phyloP scores from a whole-genome alignment of 1,284 basidiomycete genomes.

The Cutaneotrichosporon spelunceum region DNA sequence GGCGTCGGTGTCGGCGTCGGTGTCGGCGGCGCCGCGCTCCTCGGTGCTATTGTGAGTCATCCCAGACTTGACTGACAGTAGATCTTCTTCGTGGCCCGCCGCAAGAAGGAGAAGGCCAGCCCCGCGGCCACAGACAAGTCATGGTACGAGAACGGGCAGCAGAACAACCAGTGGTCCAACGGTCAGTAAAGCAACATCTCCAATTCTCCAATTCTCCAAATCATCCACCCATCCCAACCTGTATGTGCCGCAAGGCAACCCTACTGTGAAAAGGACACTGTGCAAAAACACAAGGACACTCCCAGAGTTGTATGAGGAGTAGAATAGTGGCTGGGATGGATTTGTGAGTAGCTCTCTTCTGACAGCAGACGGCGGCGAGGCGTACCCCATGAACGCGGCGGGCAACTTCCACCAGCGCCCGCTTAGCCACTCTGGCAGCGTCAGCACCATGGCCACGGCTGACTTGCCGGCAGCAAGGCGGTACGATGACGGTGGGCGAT shows the following conservation, averaged over 20 bases:
- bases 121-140: conserved; percentile 7
- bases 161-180: conserved; percentile 12
- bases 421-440: conserved; percentile 1
- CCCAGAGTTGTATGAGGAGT: neutral
- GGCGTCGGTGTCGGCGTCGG: conserved; percentile 44
- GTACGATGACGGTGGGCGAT: neutral
- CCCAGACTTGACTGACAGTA: neutral
- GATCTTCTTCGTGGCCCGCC: conserved; percentile 18
- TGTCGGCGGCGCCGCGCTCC: conserved; percentile 31
- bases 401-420: conserved; percentile 2
- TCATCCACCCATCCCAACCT: neutral
- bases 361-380: neutral
- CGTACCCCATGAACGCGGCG: conserved; percentile 1
- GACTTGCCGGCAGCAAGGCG: conserved; percentile 10
- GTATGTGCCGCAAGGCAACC: neutral
- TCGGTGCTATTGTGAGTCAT: conserved; percentile 31
- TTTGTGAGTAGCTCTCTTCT: neutral
- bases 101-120: conserved; percentile 17
- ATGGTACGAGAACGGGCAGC: conserved; percentile 20
- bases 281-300: conserved; percentile 6
- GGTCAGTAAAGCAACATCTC: conserved; percentile 2
- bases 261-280: neutral
- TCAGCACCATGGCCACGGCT: conserved; percentile 16
- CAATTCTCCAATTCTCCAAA: neutral
- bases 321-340: conserved; percentile 7